phyloP scores from a whole-genome alignment of 1,284 basidiomycete genomes.

The Serendipita sp. region DNA sequence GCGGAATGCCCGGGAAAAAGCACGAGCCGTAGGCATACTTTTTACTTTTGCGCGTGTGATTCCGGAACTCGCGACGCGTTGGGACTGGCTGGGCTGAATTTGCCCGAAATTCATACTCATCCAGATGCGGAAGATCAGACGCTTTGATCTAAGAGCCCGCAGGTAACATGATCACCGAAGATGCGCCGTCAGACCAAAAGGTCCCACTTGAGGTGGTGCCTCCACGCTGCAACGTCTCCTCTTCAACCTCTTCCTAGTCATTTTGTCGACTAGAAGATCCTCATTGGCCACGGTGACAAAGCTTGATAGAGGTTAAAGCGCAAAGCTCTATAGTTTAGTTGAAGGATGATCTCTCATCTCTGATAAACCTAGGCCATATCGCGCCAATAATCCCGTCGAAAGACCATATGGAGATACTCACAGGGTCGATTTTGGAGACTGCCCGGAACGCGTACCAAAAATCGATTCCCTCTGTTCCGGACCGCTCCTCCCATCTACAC shows the following conservation, averaged over 20 bases:
- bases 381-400: too few species aligned
- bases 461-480: background rate
- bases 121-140: background rate
- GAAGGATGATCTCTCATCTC: too few species aligned
- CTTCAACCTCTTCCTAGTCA: background rate
- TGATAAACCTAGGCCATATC: too few species aligned
- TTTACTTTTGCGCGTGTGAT: background rate
- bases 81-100: background rate
- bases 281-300: background rate
- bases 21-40: background rate
- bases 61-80: background rate
- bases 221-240: background rate
- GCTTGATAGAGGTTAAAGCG: too few species aligned
- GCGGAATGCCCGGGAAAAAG: conserved; percentile 1
- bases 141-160: background rate
- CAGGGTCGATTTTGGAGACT: background rate
- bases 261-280: background rate
- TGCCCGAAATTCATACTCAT: background rate
- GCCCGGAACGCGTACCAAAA: background rate
- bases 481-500: background rate
- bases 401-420: background rate
- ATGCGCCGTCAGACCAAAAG: background rate
- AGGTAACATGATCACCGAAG: background rate
- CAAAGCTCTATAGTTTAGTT: too few species aligned
- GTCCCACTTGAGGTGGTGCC: background rate